Conservation (phyloP, 108 stramenopile species). For the Parmales sp. region DNA sequence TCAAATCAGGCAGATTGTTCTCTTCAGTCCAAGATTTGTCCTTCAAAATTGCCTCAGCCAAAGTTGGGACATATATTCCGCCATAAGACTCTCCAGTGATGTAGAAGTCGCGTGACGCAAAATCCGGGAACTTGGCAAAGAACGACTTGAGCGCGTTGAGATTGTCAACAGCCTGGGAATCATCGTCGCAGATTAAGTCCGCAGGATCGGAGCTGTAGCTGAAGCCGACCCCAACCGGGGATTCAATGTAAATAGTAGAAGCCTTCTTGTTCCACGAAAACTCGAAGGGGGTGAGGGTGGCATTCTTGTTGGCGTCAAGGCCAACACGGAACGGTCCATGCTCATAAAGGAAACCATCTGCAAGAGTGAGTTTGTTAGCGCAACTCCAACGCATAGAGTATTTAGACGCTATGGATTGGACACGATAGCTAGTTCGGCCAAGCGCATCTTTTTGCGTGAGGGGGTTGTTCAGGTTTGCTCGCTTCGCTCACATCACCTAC, state of each 20-base stretch:
- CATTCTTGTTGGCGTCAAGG: background rate
- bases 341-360: slow-evolving; percentile 32
- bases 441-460: no score
- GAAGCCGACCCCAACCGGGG: slow-evolving; percentile 78
- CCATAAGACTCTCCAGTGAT: slow-evolving; percentile 78
- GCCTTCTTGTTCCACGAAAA: slow-evolving; percentile 56
- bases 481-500: slow-evolving; percentile 28
- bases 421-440: no score
- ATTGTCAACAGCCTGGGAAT: slow-evolving; percentile 53
- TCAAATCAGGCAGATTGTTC: background rate
- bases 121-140: slow-evolving; percentile 60
- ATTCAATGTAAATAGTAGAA: slow-evolving; percentile 58
- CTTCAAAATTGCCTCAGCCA: slow-evolving; percentile 32
- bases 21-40: slow-evolving; percentile 7
- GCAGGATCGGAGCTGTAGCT: slow-evolving; percentile 42
- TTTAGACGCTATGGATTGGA: no score
- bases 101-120: slow-evolving; percentile 49
- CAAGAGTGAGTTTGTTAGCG: no score
- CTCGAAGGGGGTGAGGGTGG: slow-evolving; percentile 1
- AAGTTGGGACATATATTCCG: slow-evolving; percentile 74
- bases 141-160: slow-evolving; percentile 56
- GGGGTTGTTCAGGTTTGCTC: no score
- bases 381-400: no score
- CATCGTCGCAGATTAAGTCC: slow-evolving; percentile 57
- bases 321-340: slow-evolving; percentile 28